Conservation (phyloP, 345 rosid genomes). For the Camelina sativa region DNA sequence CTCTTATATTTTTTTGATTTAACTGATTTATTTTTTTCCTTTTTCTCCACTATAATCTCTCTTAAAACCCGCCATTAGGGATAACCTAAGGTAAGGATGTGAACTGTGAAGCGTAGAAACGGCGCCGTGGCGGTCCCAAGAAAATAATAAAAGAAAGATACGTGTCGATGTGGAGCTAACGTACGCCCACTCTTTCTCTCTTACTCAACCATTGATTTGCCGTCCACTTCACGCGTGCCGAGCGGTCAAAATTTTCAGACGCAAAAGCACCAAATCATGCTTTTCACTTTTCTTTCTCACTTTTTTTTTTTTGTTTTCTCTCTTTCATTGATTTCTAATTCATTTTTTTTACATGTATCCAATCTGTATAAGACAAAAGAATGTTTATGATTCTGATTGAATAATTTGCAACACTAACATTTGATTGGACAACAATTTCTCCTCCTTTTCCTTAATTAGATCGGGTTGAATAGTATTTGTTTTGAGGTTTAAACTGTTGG, state of each 20-base stretch:
- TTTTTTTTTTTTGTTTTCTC: neutral
- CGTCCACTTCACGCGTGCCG: conserved; percentile 71
- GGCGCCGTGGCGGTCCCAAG: conserved; percentile 42
- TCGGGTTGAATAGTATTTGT: neutral
- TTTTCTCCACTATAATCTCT: too few relatives aligned
- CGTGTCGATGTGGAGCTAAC: conserved; percentile 34
- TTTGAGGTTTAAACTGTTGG: neutral
- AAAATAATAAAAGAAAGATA: conserved; percentile 11
- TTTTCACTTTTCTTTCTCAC: neutral
- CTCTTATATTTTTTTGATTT: too few relatives aligned
- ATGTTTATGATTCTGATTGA: neutral
- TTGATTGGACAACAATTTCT: neutral
- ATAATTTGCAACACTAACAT: neutral
- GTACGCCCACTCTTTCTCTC: conserved; percentile 29
- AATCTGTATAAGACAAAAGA: conserved; percentile 15
- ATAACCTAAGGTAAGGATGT: conserved; percentile 15
- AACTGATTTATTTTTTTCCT: too few relatives aligned
- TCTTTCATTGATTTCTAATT: neutral
- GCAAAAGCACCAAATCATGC: conserved; percentile 41
- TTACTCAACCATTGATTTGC: conserved; percentile 49
- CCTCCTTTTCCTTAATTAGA: neutral
- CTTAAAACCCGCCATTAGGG: too few relatives aligned
- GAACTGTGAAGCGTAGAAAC: conserved; percentile 40
- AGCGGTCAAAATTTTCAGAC: conserved; percentile 58
- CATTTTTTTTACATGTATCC: neutral